phyloP scores from a whole-genome alignment of 352 stramenopile genomes.

The Phytophthora meadii region DNA sequence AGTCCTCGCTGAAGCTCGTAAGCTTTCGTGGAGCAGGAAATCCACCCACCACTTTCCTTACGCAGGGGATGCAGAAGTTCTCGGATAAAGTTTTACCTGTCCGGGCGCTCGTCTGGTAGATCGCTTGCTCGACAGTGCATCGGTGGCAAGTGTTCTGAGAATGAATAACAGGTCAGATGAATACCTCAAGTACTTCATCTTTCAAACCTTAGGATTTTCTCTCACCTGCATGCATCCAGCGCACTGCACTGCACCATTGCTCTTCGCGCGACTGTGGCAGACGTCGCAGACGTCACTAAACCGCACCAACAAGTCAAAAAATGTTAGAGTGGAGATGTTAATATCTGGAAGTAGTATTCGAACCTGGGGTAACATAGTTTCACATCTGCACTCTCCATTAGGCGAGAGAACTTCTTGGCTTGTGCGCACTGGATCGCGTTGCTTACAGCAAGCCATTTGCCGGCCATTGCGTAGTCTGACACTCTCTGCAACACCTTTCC shows the following conservation, averaged over 20 bases:
- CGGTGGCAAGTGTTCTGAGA: slow-evolving; percentile 39
- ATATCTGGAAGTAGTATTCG: neutral
- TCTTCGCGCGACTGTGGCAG: slow-evolving; percentile 30
- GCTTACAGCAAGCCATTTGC: slow-evolving; percentile 46
- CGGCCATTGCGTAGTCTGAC: slow-evolving; percentile 46
- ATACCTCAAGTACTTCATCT: neutral
- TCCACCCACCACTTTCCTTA: slow-evolving; percentile 29
- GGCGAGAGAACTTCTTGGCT: slow-evolving; percentile 33
- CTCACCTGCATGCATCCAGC: slow-evolving; percentile 38
- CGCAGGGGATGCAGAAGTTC: slow-evolving; percentile 40
- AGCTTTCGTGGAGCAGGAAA: slow-evolving; percentile 12
- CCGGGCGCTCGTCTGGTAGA: slow-evolving; percentile 37
- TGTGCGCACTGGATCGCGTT: slow-evolving; percentile 34
- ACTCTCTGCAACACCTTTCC: slow-evolving; percentile 38
- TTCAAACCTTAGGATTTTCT: neutral
- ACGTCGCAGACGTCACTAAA: slow-evolving; percentile 41
- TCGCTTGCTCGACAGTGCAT: slow-evolving; percentile 29
- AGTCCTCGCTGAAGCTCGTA: slow-evolving; percentile 16
- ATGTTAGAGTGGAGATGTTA: neutral
- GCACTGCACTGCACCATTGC: slow-evolving; percentile 26
- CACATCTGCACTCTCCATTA: slow-evolving; percentile 30
- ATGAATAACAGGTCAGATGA: neutral
- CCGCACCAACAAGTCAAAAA: neutral
- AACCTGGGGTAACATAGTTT: slow-evolving; percentile 30
- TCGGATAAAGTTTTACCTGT: slow-evolving; percentile 30